Evolutionary conservation across 2,329 filamentous ascomycete genomes (phyloP).

Genomic region (Phaeosphaeriaceae sp.): DNA sequence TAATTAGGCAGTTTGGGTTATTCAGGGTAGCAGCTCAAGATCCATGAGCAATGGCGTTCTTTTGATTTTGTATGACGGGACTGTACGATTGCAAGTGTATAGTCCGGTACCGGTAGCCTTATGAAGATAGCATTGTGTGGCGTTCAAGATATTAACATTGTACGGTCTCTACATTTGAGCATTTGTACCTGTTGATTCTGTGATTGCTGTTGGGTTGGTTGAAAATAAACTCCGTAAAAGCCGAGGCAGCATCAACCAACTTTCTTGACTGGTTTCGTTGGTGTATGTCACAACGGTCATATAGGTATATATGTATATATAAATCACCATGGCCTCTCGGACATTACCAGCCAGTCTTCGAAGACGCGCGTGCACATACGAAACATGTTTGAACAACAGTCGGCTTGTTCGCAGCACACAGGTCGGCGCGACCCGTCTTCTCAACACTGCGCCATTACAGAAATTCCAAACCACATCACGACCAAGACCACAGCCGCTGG

Average conservation of each 20-base stretch:
- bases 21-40: slow-evolving; percentile 2
- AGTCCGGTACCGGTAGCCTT: not conserved
- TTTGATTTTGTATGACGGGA: slow-evolving; percentile 8
- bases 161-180: not conserved
- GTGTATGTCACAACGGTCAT: not conserved
- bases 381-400: slow-evolving; percentile 22
- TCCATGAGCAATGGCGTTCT: slow-evolving; percentile 18
- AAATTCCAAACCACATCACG: slow-evolving; percentile 1
- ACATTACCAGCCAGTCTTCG: slow-evolving; percentile 2
- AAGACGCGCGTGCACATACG: slow-evolving; percentile 23
- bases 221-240: slow-evolving; percentile 23
- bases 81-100: slow-evolving; percentile 2
- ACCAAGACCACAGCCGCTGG: slow-evolving; percentile 26
- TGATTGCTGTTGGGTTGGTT: not conserved
- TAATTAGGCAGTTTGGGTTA: slow-evolving; percentile 1
- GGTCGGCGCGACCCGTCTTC: slow-evolving; percentile 7
- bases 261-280: slow-evolving; percentile 16
- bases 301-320: too few species aligned
- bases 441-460: slow-evolving; percentile 17
- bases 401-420: slow-evolving; percentile 5
- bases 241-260: slow-evolving; percentile 16
- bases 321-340: slow-evolving; percentile 18
- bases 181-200: not conserved
- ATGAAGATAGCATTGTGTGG: slow-evolving; percentile 10
- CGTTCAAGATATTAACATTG: slow-evolving; percentile 2